Percentiles rank a stretch among this genome's conserved stretches.
These are phyloP conservation scores for Volvox reticuliferus DNA, from an alignment of 139 green algal species.

Conservation along the genomic window DNA sequence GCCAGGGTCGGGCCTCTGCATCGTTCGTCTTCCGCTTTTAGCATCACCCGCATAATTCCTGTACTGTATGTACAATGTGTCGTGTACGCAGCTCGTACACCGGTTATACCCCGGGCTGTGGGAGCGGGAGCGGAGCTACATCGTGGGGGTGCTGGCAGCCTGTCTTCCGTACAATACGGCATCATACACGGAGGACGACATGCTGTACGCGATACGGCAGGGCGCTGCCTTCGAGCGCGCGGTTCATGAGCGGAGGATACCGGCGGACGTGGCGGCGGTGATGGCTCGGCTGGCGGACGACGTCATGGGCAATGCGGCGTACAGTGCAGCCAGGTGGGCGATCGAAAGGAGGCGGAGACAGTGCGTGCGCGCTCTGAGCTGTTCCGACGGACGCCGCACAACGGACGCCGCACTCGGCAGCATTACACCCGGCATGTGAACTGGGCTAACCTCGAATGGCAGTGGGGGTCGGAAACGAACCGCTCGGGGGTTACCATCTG, in stretches of 20 bases:
- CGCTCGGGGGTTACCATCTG: no score
- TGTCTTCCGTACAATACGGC: constrained; percentile 46
- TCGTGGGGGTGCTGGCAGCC: constrained; percentile 26
- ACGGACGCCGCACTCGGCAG: no score
- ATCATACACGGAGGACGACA: constrained; percentile 51
- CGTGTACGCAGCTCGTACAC: not conserved
- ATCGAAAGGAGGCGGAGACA: not conserved
- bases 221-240: constrained; percentile 45
- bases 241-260: not conserved
- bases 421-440: no score
- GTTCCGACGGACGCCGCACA: no score
- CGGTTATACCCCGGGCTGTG: not conserved
- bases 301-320: constrained; percentile 22
- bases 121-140: constrained; percentile 16
- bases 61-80: not conserved
- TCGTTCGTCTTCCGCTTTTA: not conserved
- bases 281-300: constrained; percentile 15
- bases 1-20: no score
- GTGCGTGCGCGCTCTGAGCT: no score
- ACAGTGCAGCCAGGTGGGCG: not conserved
- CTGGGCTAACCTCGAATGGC: no score
- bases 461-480: no score
- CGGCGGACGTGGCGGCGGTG: constrained; percentile 1
- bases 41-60: not conserved
- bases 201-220: constrained; percentile 31